Evolutionary conservation across 2,329 filamentous ascomycete genomes (phyloP).

Genomic region (Fusarium sp.): DNA sequence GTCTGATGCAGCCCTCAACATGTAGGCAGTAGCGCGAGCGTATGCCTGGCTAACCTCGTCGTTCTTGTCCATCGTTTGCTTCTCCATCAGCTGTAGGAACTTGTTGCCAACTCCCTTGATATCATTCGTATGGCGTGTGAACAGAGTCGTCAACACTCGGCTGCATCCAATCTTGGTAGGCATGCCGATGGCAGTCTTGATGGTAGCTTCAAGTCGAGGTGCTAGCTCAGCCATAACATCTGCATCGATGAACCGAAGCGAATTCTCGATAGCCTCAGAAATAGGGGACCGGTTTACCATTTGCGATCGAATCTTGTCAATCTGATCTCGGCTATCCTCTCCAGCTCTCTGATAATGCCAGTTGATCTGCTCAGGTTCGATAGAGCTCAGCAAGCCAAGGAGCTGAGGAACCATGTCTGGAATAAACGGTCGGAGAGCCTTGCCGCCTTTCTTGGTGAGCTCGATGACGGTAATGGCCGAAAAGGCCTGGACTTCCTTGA

Average conservation of each 20-base stretch:
- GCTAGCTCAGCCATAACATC: constrained; percentile 82
- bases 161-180: constrained; percentile 95
- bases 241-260: constrained; percentile 86
- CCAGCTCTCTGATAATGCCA: constrained; percentile 93
- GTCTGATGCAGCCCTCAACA: constrained; percentile 74
- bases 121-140: constrained; percentile 82
- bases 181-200: constrained; percentile 90
- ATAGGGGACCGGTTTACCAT: constrained; percentile 89
- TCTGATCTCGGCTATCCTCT: constrained; percentile 88
- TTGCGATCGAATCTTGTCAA: constrained; percentile 87
- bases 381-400: constrained; percentile 84
- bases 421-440: constrained; percentile 83
- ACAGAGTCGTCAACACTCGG: constrained; percentile 86
- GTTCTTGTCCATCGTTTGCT: constrained; percentile 89
- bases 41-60: constrained; percentile 94
- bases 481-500: constrained; percentile 88
- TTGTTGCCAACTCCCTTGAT: constrained; percentile 82
- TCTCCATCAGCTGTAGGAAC: constrained; percentile 84
- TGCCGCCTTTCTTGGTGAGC: constrained; percentile 91
- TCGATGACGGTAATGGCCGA: constrained; percentile 87
- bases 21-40: constrained; percentile 87
- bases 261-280: constrained; percentile 91
- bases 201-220: constrained; percentile 79
- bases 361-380: constrained; percentile 92
- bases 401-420: constrained; percentile 86